Evolutionary conservation across 306 rosid genomes (phyloP).

Genomic region (Mimosa pudica): DNA sequence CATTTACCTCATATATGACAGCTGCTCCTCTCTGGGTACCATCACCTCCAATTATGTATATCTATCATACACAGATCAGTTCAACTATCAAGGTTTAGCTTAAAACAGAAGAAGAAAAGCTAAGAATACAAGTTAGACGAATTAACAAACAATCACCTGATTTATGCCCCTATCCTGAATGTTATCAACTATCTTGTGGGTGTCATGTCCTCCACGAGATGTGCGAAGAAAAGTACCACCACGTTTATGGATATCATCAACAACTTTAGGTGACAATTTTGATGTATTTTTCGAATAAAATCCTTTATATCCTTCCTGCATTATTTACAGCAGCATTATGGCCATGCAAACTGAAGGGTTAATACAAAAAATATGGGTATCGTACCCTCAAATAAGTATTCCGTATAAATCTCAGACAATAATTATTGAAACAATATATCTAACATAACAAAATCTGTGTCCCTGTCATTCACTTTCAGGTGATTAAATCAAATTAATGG

Average conservation of each 20-base stretch:
- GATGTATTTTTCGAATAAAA: conserved; percentile 86
- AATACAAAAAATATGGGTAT: conserved; percentile 25
- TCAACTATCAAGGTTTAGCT: conserved; percentile 11
- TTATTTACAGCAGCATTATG: conserved; percentile 34
- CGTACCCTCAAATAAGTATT: background rate
- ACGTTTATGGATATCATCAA: conserved; percentile 79
- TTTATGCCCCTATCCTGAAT: conserved; percentile 88
- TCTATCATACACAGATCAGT: conserved; percentile 49
- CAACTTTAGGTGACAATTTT: conserved; percentile 79
- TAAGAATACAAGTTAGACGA: conserved; percentile 11
- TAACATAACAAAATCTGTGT: background rate
- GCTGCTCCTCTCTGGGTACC: conserved; percentile 97
- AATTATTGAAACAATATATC: conserved; percentile 6
- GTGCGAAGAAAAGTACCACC: conserved; percentile 94
- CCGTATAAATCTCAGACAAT: conserved; percentile 5
- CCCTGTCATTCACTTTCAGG: conserved; percentile 10
- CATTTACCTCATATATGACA: conserved; percentile 69
- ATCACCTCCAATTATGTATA: conserved; percentile 95
- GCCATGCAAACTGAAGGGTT: conserved; percentile 19
- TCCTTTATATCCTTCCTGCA: conserved; percentile 88
- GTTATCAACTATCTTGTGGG: conserved; percentile 93
- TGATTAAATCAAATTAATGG: background rate
- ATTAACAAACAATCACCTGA: conserved; percentile 58
- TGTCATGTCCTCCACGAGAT: conserved; percentile 97
- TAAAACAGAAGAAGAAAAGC: background rate